phyloP scores from a whole-genome alignment of 305 asterid species.

The Fraxinus greggii region DNA sequence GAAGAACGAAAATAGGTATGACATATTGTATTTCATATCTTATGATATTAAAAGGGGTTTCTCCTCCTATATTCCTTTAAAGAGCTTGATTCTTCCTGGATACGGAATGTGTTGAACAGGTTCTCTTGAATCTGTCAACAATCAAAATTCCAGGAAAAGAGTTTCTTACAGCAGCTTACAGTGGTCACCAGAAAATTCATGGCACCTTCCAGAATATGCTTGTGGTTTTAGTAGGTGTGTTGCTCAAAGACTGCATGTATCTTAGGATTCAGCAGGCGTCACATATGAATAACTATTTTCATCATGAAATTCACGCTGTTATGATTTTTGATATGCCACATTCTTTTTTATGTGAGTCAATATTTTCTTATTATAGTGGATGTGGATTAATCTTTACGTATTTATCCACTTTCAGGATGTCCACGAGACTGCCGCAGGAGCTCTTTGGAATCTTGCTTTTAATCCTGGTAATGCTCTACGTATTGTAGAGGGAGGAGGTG shows the following conservation, averaged over 20 bases:
- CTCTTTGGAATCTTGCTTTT: conserved; percentile 98
- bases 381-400: not conserved
- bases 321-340: not conserved
- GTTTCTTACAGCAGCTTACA: not conserved
- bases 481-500: conserved; percentile 95
- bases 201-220: not conserved
- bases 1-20: not conserved
- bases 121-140: not conserved
- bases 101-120: not conserved
- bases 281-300: not conserved
- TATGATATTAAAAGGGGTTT: not conserved
- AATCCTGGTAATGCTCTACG: conserved; percentile 94
- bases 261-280: not conserved
- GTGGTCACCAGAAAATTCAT: not conserved
- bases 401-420: conserved; percentile 60
- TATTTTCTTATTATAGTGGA: conserved; percentile 2
- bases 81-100: not conserved
- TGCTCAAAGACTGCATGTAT: not conserved
- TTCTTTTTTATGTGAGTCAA: not conserved
- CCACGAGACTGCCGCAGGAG: conserved; percentile 97
- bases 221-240: not conserved
- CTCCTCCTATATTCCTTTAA: not conserved
- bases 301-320: not conserved
- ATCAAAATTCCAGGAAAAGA: not conserved
- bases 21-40: not conserved